Base-by-base conservation (phyloP, 1,284 basidiomycete genomes). In the Sanguinoderma infundibulare region DNA sequence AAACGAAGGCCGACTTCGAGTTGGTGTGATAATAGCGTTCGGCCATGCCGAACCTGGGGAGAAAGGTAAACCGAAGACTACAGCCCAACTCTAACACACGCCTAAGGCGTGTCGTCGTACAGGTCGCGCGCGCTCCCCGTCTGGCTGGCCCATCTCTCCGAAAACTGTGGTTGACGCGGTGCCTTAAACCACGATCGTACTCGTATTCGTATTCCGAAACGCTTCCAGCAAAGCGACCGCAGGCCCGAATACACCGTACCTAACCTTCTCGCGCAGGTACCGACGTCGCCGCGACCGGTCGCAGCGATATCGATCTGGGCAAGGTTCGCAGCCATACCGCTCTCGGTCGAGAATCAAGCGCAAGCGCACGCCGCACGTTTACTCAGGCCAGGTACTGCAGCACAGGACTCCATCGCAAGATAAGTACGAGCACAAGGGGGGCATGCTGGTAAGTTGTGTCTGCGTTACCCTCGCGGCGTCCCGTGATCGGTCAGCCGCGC, bases 401-500 rank as follows among this genome's bases (percentile, higher is more conserved):
- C n/a, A n/a, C n/a, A n/a, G n/a, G n/a, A n/a, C n/a, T n/a, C n/a
- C n/a, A n/a, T n/a, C n/a, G n/a, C n/a, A n/a, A n/a, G n/a, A n/a
- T n/a, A n/a, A n/a, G n/a, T n/a, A n/a, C n/a, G n/a, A n/a, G n/a
- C n/a, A n/a, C n/a, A n/a, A n/a, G n/a, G n/a, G n/a, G n/a, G n/a
- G n/a, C n/a, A n/a, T n/a, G n/a, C n/a, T n/a, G n/a, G n/a, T n/a
- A n/a, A n/a, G n/a, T n/a, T 39, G n/a, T 39, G 10, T 39, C 38
- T 17, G n/a, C 34, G 34, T 42, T 20, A 55, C 9, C 22, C 9
- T 20, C 14, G 10, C 26, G 17, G 58, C n/a, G 47, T 49, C 59
- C 54, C 59, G 53, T 60, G 59, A 61, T 46, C 10, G 32, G 35
- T 30, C 54, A 34, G 34, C 49, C 54, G 59, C 42, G 54, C 55